Evolutionary conservation across 768 basidiomycete genomes (phyloP).

Genomic region (Leucosporidium scottii): DNA sequence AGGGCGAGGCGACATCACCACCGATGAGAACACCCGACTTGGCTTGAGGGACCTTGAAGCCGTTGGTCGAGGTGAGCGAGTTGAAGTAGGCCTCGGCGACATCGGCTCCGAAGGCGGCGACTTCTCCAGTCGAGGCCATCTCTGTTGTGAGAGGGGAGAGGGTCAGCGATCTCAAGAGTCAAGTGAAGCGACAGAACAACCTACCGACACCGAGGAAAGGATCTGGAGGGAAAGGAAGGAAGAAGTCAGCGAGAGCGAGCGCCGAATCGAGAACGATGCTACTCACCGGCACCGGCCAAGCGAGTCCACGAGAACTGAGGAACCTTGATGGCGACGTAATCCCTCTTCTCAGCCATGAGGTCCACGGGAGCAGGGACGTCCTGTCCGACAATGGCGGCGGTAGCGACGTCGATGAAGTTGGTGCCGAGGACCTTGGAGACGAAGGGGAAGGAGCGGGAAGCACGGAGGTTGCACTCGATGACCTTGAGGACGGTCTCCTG

Average conservation of each 20-base stretch:
- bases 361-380: constrained; percentile 87
- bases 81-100: constrained; percentile 94
- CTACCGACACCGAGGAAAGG: not conserved
- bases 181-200: too few relatives aligned
- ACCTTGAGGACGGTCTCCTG: constrained; percentile 75
- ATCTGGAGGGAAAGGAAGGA: not conserved
- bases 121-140: constrained; percentile 31
- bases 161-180: too few relatives aligned
- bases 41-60: constrained; percentile 81
- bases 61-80: constrained; percentile 86
- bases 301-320: constrained; percentile 99
- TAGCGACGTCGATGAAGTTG: constrained; percentile 94
- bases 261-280: constrained; percentile 40
- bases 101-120: constrained; percentile 83
- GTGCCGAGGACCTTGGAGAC: constrained; percentile 95
- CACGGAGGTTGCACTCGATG: constrained; percentile 97
- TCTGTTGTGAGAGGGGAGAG: constrained; percentile 13
- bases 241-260: not conserved
- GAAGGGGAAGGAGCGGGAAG: constrained; percentile 97
- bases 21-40: constrained; percentile 78
- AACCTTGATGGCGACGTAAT: constrained; percentile 94
- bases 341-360: constrained; percentile 76
- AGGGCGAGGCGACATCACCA: constrained; percentile 78
- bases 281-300: constrained; percentile 81
- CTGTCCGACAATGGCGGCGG: constrained; percentile 73